Conservation (phyloP, 2,329 filamentous ascomycete species). For the Cladophialophora chaetospira region DNA sequence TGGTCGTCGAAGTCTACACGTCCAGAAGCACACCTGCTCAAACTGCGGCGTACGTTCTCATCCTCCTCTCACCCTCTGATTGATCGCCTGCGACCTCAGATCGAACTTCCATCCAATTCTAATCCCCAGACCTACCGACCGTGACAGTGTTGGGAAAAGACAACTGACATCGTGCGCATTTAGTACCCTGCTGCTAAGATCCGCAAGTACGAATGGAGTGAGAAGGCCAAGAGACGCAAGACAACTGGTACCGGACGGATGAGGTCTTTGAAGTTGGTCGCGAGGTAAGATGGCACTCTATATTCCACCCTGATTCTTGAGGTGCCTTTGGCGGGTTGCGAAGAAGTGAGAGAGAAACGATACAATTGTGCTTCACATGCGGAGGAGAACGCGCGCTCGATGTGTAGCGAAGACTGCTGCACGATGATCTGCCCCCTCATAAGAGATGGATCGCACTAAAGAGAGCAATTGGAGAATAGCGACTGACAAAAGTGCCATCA, state of each 20-base stretch:
- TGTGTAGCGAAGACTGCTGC: background rate
- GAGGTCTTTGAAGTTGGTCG: slow-evolving; percentile 89
- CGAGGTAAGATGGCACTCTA: slow-evolving; percentile 55
- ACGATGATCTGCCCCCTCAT: background rate
- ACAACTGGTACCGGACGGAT: slow-evolving; percentile 96
- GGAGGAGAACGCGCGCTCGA: background rate
- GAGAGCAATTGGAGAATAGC: background rate
- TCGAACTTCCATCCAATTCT: background rate
- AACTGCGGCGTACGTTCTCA: slow-evolving; percentile 66
- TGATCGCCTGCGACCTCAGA: background rate
- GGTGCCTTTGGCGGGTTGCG: background rate
- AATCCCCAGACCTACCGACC: background rate
- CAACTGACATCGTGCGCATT: slow-evolving; percentile 14
- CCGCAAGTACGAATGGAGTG: slow-evolving; percentile 99
- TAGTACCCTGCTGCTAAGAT: slow-evolving; percentile 91
- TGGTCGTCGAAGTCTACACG: slow-evolving; percentile 94
- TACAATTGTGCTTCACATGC: too few relatives aligned
- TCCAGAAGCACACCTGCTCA: slow-evolving; percentile 98
- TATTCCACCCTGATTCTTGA: background rate
- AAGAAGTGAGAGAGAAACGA: too few relatives aligned
- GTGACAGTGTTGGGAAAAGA: background rate
- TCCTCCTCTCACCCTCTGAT: background rate
- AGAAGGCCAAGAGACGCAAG: slow-evolving; percentile 99
- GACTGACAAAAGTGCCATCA: slow-evolving; percentile 1
- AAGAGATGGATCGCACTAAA: too few relatives aligned